Evolutionary conservation across 768 basidiomycete species (phyloP), one percentile per base, ranked within the genome.

Genomic region (Goffeauzyma gilvescens): DNA sequence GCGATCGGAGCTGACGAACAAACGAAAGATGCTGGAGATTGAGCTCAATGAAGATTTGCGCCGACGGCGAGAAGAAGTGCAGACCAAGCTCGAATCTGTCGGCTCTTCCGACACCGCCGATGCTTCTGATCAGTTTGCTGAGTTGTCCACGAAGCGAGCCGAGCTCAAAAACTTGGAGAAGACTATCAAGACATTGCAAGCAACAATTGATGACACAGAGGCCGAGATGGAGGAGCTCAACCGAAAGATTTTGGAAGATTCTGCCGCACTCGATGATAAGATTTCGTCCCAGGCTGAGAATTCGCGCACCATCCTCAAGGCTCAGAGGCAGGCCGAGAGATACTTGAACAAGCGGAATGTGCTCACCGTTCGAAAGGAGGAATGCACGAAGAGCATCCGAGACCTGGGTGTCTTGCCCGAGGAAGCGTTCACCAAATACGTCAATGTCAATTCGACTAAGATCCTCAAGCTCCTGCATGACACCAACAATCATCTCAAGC

Each of bases 391-490:
- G 54, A 87, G 81, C 61, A 93, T 96, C 50, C 78, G 93, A 37
- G 93, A 96, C 55, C 72, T 98, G 10, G 93, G 93, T 26, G 87
- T 95, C 0, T 65, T 96, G 13, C 93, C 93, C 0, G 89, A 95
- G 64, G 90, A 96, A 62, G 93, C 93, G 0, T 96, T 89, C 54
- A 78, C 84, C 59, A 95, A 95, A 64, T 90, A 95, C 57, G 80
- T 78, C 8, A 76, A 72, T 36, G 81, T 51, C 13, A 38, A 17
- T 17, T 23, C 8, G 14, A 1, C 4, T 47, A 15, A 98, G 90
- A 71, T 98, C 33, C 75, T 89, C 55, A 90, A 86, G 66, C 81
- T 81, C 50, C 71, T 98, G n/a, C 87, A 90, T 52, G 70, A 72
- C 12, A 78, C 87, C 48, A 93, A 95, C 57, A 89, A 96, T 57